Base-by-base conservation (phyloP, 108 stramenopile species). In the Pseudonitzschia multiseries region DNA sequence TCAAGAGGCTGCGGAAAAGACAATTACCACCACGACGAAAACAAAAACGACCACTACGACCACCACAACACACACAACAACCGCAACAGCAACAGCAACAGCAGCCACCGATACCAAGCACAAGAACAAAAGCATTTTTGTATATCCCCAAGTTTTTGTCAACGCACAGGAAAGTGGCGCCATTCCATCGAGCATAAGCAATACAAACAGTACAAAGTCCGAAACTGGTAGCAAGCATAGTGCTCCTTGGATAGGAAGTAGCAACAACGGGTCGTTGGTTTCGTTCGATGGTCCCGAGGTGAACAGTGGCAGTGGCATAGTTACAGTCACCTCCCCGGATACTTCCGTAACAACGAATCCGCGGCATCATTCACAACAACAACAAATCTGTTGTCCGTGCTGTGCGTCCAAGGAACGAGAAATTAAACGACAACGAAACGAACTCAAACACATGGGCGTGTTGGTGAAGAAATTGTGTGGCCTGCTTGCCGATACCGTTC, bases 11-110 rank as follows among this genome's bases (percentile, higher is more conserved):
- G 8, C 52, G 18, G 42, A 27, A 26, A 61, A 5, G 5, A 61
- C 60, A 5, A 61, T 26, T 12, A 61, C 60, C 4, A 61, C 60
- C 14, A 28, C 5, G 28, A 61, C 60, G 8, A 61, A 31, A 61
- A 61, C 60, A 27, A 28, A 18, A 17, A 61, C 60, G 6, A 61
- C 60, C 33, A 61, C 60, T 28, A 61, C 60, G 10, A 61, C 60
- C 8, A 57, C 56, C 22, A 57, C 56, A 8, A 57, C 56, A 12
- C 42, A 9, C 10, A 57, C 27, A 57, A 6, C 5, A 10, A 57
- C 27, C 56, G 13, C 27, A 6, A 22, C 27, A 10, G 27, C 27
- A 8, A 57, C 8, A 6, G 8, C 27, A 22, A 57, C 27, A 27
- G n/a, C n/a, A n/a, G n/a, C n/a, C n/a, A n/a, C n/a, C n/a, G n/a